Percentiles rank a stretch among this genome's conserved stretches.
phyloP scores from a whole-genome alignment of 208 protist species.

The Trypanosomatidae sp. region DNA sequence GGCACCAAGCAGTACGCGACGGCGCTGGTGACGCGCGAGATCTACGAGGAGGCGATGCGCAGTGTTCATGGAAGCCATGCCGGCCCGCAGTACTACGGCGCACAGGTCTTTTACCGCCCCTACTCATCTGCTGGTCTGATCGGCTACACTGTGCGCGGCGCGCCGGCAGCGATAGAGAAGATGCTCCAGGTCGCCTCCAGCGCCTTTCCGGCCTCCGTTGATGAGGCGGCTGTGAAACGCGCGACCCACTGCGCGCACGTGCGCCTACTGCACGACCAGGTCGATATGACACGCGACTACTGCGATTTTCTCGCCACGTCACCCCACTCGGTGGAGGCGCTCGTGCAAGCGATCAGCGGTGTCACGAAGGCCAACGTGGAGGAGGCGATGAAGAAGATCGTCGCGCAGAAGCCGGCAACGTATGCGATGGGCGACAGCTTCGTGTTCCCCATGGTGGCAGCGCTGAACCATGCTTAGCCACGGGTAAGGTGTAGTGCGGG shows the following conservation, averaged over 20 bases:
- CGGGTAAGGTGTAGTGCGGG: not conserved
- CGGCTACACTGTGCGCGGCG: constrained; percentile 69
- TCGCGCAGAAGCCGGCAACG: constrained; percentile 43
- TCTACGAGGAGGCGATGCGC: constrained; percentile 52
- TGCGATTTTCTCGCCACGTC: constrained; percentile 82
- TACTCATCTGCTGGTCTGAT: constrained; percentile 78
- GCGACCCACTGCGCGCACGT: constrained; percentile 46
- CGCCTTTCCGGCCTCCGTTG: constrained; percentile 43
- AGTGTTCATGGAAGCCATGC: constrained; percentile 17
- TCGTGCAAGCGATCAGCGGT: constrained; percentile 45
- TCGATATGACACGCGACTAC: constrained; percentile 76
- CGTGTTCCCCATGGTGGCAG: constrained; percentile 47
- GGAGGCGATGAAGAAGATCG: constrained; percentile 35
- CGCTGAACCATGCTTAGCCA: constrained; percentile 40
- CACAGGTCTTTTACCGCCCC: constrained; percentile 76
- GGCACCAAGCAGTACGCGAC: constrained; percentile 50
- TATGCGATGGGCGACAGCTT: constrained; percentile 71
- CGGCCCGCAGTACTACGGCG: constrained; percentile 38
- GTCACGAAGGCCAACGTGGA: constrained; percentile 66
- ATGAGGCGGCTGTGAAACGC: constrained; percentile 29
- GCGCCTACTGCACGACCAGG: constrained; percentile 45
- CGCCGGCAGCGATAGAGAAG: constrained; percentile 38
- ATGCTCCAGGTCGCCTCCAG: constrained; percentile 35
- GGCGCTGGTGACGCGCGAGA: constrained; percentile 64
- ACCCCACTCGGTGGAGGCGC: constrained; percentile 30